A percentile compares a stretch with the other conserved stretches of the same genome.
Evolutionary conservation across 2,329 filamentous ascomycete species (phyloP).

Genomic region (Diaporthe sp.): DNA sequence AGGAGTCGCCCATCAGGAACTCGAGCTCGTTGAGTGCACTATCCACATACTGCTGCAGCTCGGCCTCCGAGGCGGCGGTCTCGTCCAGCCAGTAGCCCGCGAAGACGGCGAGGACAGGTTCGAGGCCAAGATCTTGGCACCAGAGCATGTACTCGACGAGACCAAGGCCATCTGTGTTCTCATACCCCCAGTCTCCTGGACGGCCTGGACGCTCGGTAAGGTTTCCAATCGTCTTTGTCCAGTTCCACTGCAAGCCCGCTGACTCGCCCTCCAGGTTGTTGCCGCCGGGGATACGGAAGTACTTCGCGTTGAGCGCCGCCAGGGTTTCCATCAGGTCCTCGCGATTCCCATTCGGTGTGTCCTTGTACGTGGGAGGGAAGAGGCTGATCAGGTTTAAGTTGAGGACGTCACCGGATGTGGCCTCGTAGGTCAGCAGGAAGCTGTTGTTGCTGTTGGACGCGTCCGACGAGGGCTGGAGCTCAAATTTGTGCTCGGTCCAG

Average conservation of each 20-base stretch:
- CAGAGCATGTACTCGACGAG: constrained; percentile 61
- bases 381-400: constrained; percentile 38
- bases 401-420: constrained; percentile 29
- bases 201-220: constrained; percentile 49
- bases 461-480: constrained; percentile 56
- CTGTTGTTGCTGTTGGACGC: constrained; percentile 54
- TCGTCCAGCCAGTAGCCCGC: constrained; percentile 56
- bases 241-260: constrained; percentile 34
- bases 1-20: constrained; percentile 59
- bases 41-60: constrained; percentile 59
- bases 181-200: constrained; percentile 57
- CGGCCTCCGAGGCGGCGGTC: constrained; percentile 55
- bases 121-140: constrained; percentile 35
- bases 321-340: constrained; percentile 37
- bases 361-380: constrained; percentile 52
- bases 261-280: constrained; percentile 37
- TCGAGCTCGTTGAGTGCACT: constrained; percentile 65
- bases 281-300: constrained; percentile 39
- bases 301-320: constrained; percentile 35
- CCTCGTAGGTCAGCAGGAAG: constrained; percentile 36
- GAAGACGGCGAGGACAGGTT: constrained; percentile 58
- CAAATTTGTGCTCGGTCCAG: constrained; percentile 65
- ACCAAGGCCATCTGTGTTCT: constrained; percentile 62
- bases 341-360: constrained; percentile 63
- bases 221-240: constrained; percentile 56